Base-by-base conservation (phyloP, 2,329 filamentous ascomycete genomes). In the Trematosphaeria pertusa region DNA sequence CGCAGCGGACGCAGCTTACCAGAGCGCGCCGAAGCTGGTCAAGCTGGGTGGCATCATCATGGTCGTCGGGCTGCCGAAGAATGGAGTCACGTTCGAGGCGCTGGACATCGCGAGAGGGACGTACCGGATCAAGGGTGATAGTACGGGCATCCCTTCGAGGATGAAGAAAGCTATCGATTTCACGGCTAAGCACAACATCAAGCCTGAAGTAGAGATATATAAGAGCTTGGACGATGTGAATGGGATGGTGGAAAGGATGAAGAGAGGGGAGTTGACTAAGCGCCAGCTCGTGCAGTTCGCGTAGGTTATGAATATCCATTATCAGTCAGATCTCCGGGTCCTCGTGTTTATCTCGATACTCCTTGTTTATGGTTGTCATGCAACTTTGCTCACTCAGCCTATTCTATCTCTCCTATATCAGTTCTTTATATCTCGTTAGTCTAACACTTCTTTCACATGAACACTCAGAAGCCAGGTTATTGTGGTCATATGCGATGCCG, bases 141-240 rank as follows among this genome's bases (percentile, higher is more conserved):
- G 65, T 53, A 73, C 70, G 5, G 65, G 71, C 26, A 71, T 71
- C 48, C 70, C 72, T n/a, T 62, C 66, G 52, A 57, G 71, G 26
- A 71, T 75, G 62, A 54, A 60, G 37, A 72, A 73, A 54, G 73
- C 71, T 5, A 61, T 74, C 24, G 62, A 65, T 14, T 75, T 75
- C 37, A 72, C 66, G 11, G 63, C 62, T 20, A 65, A 73, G 45
- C 70, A 74, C 43, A 55, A 58, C 36, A 67, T 72, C 45, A 58
- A 65, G 41, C 70, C 71, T 0, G 65, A 66, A 7, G 65, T 73
- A 8, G 69, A 72, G 39, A 46, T 45, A 2, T 54, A 65, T 43
- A 61, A 58, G 31, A 59, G 58, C 14, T 51, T 73, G 20, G 67
- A 72, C 31, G 62, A 66, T 37, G 51, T 72, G 43, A 58, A 55